Conservation (phyloP, 2,329 filamentous ascomycete species). For the Aphanoascus verrucosus region DNA sequence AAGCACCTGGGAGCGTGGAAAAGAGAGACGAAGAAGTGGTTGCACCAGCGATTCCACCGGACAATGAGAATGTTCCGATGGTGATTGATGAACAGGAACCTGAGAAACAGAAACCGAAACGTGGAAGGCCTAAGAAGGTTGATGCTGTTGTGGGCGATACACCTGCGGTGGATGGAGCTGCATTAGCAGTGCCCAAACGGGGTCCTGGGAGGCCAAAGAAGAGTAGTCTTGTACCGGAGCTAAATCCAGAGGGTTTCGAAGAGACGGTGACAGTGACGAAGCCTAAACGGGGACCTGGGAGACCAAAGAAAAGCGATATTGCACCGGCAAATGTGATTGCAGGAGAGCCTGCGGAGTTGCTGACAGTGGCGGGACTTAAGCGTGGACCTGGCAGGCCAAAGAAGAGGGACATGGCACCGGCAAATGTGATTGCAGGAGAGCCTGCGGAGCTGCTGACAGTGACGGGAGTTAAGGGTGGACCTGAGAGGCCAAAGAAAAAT, state of each 20-base stretch:
- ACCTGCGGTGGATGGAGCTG: neutral
- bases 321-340: neutral
- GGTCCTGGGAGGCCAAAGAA: slow-evolving; percentile 14
- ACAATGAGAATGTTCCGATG: no score
- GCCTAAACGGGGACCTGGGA: slow-evolving; percentile 6
- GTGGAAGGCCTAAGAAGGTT: slow-evolving; percentile 15
- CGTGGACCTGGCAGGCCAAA: slow-evolving; percentile 13
- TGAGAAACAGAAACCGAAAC: neutral
- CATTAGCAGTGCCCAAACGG: neutral
- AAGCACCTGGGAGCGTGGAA: slow-evolving; percentile 11
- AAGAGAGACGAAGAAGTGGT: slow-evolving; percentile 6
- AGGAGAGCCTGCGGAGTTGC: neutral
- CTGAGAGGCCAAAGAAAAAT: slow-evolving; percentile 14
- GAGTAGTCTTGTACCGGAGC: neutral
- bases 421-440: neutral
- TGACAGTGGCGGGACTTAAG: neutral
- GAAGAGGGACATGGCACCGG: slow-evolving; percentile 1
- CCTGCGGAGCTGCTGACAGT: neutral
- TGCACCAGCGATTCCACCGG: neutral
- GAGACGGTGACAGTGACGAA: neutral
- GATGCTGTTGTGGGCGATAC: neutral
- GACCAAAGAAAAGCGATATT: slow-evolving; percentile 10
- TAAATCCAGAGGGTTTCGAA: neutral
- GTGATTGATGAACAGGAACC: no score
- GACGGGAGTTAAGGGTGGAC: slow-evolving; percentile 2